These are phyloP conservation scores for Fomitopsis pinicola DNA, from an alignment of 1,284 basidiomycete species.

Conservation along the genomic window DNA sequence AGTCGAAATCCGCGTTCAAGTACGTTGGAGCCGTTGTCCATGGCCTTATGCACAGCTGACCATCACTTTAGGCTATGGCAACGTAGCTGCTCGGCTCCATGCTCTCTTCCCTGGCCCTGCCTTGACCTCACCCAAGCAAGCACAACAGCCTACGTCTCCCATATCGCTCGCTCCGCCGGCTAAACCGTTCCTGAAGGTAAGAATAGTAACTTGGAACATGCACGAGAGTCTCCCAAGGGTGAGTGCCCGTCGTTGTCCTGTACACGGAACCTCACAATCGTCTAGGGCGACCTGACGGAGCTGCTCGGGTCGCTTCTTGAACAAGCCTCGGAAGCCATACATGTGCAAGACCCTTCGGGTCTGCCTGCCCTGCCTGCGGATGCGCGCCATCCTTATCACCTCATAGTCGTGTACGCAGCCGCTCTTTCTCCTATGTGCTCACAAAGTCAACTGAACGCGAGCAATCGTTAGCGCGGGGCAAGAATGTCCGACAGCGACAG, in stretches of 20 bases:
- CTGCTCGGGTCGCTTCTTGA: constrained; percentile 64
- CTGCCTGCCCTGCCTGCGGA: constrained; percentile 52
- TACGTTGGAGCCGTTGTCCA: neutral
- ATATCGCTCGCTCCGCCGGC: constrained; percentile 28
- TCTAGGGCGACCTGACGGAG: constrained; percentile 71
- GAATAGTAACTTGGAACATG: constrained; percentile 71
- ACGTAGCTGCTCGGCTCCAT: constrained; percentile 39
- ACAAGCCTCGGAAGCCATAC: constrained; percentile 34
- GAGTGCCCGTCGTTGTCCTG: neutral
- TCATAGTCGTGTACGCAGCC: constrained; percentile 65
- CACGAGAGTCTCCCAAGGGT: constrained; percentile 74
- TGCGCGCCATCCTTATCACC: constrained; percentile 70
- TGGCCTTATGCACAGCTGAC: neutral
- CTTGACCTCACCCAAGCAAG: constrained; percentile 5
- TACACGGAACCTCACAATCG: neutral
- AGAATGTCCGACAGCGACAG: constrained; percentile 73
- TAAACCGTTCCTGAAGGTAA: constrained; percentile 39
- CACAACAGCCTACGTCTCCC: constrained; percentile 5
- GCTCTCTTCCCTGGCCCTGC: constrained; percentile 36
- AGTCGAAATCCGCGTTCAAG: constrained; percentile 11
- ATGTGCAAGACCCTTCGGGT: constrained; percentile 19
- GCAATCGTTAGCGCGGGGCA: constrained; percentile 63
- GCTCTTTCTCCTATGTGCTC: constrained; percentile 3
- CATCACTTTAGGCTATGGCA: constrained; percentile 18
- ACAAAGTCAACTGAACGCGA: constrained; percentile 5